phyloP scores from a whole-genome alignment of 305 asterid species.

The Nicotiana rustica region DNA sequence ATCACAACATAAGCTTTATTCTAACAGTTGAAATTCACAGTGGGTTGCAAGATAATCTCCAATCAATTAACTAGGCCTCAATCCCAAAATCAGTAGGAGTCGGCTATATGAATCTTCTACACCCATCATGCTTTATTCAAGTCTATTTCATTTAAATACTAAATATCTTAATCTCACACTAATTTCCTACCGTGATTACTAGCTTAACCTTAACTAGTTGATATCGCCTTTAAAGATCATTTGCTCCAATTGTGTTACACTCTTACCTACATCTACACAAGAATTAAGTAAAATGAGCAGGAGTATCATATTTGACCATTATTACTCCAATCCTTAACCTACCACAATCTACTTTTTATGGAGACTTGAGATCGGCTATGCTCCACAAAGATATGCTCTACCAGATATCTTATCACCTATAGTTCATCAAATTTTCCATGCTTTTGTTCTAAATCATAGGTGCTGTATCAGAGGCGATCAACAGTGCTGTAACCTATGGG shows the following conservation, averaged over 20 bases:
- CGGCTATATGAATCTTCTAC: slow-evolving; percentile 11
- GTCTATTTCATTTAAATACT: slow-evolving; percentile 10
- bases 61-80: not conserved
- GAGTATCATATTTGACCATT: not conserved
- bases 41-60: not conserved
- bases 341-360: not conserved
- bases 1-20: not conserved
- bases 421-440: not conserved
- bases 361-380: not conserved
- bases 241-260: not conserved
- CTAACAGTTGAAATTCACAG: not conserved
- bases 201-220: not conserved
- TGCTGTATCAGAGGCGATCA: too few species aligned
- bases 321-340: not conserved
- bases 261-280: not conserved
- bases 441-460: not conserved
- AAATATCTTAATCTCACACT: not conserved
- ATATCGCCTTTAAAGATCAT: not conserved
- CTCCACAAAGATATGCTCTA: not conserved
- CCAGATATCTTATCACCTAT: not conserved
- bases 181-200: not conserved
- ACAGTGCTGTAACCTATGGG: too few species aligned
- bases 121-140: not conserved
- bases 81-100: slow-evolving; percentile 12
- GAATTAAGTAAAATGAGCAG: not conserved